Base-by-base conservation (phyloP, 306 rosid genomes). In the Ormosia emarginata region DNA sequence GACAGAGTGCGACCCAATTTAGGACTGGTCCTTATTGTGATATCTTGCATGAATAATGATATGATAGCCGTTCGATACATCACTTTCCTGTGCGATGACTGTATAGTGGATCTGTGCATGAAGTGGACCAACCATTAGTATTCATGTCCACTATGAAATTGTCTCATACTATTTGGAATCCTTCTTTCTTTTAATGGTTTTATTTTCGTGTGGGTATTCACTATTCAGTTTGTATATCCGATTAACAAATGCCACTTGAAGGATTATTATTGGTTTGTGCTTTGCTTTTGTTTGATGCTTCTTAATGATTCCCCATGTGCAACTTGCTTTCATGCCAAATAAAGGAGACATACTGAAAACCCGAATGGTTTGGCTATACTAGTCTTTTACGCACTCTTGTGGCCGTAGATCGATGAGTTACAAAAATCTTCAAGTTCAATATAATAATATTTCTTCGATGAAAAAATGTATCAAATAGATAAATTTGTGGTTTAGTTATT, bases 11-110 rank as follows among this genome's bases (percentile, higher is more conserved):
- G 86, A 61, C 88, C 85, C 47, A 57, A 33, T 3, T 33, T 6
- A 76, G 67, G 87, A 85, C 81, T 24, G 71, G 76, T 73, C 79
- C 65, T 82, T 14, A n/a, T 41, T 78, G 76, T 71, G 52, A 78
- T 80, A 85, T 85, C 47, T 61, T 50, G 69, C 63, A 79, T 67
- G 86, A 80, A 67, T 15, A 50, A 50, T 62, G 70, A 40, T 71
- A 67, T n/a, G 58, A 74, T 59, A 73, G 34, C 75, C 64, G 15
- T 78, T n/a, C 30, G 87, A 85, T 79, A 74, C 84, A 53, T 86
- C 91, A 74, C 81, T 87, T 67, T 86, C 91, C 14, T 53, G 72
- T 56, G 67, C 36, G 79, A 65, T 68, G n/a, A 79, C 65, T 86
- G 47, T 72, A 56, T 44, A 8, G 12, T 32, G 53, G 57, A 78